Evolutionary conservation across 805 yeast species (phyloP).

Genomic region (Cyberlindnera nakhonratchasimensis): DNA sequence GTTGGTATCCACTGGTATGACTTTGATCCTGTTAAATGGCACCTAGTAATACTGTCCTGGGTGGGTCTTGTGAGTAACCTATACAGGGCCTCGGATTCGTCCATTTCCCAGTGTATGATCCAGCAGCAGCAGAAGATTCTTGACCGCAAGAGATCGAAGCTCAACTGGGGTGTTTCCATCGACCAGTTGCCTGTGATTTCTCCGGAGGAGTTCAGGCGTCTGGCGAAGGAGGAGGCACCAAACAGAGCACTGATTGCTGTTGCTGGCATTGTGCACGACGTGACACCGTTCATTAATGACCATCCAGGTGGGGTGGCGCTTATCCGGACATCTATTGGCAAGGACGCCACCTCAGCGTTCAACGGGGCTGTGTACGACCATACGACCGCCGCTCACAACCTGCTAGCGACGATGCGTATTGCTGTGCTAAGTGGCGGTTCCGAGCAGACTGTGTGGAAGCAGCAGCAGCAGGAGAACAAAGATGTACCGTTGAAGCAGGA

Average conservation of each 20-base stretch:
- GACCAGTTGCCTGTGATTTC: slow-evolving; percentile 74
- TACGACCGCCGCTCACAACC: slow-evolving; percentile 88
- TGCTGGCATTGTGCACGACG: slow-evolving; percentile 90
- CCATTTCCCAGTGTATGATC: slow-evolving; percentile 67
- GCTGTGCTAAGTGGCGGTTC: slow-evolving; percentile 81
- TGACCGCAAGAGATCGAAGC: slow-evolving; percentile 69
- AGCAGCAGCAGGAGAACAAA: slow-evolving; percentile 63
- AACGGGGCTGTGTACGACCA: slow-evolving; percentile 94
- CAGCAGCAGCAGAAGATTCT: slow-evolving; percentile 81
- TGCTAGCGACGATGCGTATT: slow-evolving; percentile 89
- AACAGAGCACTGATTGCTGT: slow-evolving; percentile 70
- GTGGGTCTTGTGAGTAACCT: slow-evolving; percentile 59
- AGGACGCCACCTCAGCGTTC: slow-evolving; percentile 91
- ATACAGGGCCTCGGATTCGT: slow-evolving; percentile 39
- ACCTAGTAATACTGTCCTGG: slow-evolving; percentile 43
- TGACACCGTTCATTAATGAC: slow-evolving; percentile 83
- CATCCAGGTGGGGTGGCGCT: slow-evolving; percentile 93
- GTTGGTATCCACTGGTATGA: slow-evolving; percentile 68
- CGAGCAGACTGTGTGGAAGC: slow-evolving; percentile 80
- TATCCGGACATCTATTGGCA: slow-evolving; percentile 78
- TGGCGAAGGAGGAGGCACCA: slow-evolving; percentile 41
- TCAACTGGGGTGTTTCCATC: slow-evolving; percentile 94
- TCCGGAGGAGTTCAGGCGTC: slow-evolving; percentile 45
- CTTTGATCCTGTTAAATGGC: slow-evolving; percentile 86
- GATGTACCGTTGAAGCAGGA: slow-evolving; percentile 54